These are phyloP conservation scores for Ustanciosporium gigantosporum DNA, from an alignment of 1,284 basidiomycete genomes.

Conservation along the genomic window DNA sequence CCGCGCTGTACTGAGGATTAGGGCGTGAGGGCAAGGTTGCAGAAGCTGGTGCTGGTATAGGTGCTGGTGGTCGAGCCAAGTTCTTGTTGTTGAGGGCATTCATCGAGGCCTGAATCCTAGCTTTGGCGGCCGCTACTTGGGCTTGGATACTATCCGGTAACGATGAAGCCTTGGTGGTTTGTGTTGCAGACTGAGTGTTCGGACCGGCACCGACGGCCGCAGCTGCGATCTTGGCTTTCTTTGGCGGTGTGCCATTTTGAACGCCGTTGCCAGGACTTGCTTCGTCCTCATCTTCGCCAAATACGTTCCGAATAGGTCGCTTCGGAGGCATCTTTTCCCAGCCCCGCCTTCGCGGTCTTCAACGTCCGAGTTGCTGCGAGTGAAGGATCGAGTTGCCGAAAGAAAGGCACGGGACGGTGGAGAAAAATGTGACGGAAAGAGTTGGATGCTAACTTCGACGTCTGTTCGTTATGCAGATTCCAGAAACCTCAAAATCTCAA, in stretches of 20 bases:
- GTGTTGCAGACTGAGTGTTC: no score
- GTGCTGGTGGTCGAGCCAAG: background rate
- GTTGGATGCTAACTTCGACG: no score
- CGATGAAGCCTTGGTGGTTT: background rate
- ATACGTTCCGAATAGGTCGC: constrained; percentile 32
- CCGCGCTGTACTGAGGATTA: background rate
- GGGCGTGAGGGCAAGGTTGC: background rate
- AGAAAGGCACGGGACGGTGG: no score
- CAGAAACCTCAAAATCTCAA: no score
- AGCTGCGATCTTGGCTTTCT: constrained; percentile 4
- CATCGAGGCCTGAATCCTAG: constrained; percentile 35
- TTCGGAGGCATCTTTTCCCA: constrained; percentile 34
- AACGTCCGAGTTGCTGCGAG: no score
- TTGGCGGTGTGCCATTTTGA: constrained; percentile 22
- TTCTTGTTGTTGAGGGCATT: constrained; percentile 22
- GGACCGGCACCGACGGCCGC: background rate
- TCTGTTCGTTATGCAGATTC: no score
- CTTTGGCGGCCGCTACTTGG: constrained; percentile 45
- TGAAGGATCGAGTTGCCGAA: no score
- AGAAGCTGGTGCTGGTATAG: background rate
- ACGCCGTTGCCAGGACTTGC: background rate
- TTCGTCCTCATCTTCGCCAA: constrained; percentile 34
- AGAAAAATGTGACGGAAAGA: no score
- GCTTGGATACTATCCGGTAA: constrained; percentile 24
- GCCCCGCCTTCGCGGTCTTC: background rate